These are phyloP conservation scores for Beauveria varroae DNA, from an alignment of 2,329 filamentous ascomycete genomes.

Conservation along the genomic window DNA sequence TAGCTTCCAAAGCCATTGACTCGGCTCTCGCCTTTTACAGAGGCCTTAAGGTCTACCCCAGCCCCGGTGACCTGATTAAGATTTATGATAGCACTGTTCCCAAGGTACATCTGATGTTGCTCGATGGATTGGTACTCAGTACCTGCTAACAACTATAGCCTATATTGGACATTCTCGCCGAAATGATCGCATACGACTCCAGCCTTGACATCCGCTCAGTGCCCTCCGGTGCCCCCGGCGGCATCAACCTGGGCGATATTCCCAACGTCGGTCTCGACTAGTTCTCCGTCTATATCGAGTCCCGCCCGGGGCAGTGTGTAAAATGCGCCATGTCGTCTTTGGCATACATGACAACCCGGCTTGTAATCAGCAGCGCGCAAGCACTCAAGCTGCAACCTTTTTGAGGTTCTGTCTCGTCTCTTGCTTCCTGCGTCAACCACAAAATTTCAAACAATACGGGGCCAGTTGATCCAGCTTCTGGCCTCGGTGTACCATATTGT, in stretches of 20 bases:
- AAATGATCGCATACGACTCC: conserved; percentile 94
- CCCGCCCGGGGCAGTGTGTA: neutral
- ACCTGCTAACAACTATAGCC: conserved; percentile 45
- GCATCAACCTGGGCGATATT: conserved; percentile 39
- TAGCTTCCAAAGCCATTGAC: conserved; percentile 65
- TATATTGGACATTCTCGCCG: conserved; percentile 89
- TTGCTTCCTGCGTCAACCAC: neutral
- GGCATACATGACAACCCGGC: neutral
- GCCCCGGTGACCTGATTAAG: conserved; percentile 82
- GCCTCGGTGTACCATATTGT: conserved; percentile 33
- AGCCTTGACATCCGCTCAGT: conserved; percentile 52
- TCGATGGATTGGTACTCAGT: neutral
- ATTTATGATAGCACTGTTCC: conserved; percentile 99
- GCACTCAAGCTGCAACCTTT: neutral
- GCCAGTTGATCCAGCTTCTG: conserved; percentile 11
- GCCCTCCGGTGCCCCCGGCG: conserved; percentile 20
- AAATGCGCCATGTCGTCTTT: neutral
- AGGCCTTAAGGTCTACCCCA: conserved; percentile 96
- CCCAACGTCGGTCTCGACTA: conserved; percentile 50
- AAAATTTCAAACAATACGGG: conserved; percentile 1
- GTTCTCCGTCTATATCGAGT: conserved; percentile 11
- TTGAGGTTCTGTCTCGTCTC: neutral
- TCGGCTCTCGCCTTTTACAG: conserved; percentile 96
- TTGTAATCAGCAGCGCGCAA: neutral
- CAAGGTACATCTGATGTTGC: conserved; percentile 54